These are phyloP conservation scores for Suillus luteus DNA, from an alignment of 768 basidiomycete genomes.

Conservation along the genomic window DNA sequence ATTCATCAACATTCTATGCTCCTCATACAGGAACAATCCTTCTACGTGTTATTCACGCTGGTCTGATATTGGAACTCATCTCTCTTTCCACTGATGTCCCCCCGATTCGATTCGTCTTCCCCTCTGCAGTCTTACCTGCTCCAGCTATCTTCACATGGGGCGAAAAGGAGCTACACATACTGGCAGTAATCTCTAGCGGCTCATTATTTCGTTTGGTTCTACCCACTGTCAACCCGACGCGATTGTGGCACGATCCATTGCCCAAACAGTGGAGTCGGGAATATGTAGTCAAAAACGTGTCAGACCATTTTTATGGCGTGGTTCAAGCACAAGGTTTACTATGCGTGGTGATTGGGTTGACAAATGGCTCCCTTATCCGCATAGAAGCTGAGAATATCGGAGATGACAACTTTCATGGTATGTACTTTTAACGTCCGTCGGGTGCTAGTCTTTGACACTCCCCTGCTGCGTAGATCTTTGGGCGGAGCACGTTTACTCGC, in stretches of 20 bases:
- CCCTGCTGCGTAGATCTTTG: conserved; percentile 57
- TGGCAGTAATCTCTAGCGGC: conserved; percentile 65
- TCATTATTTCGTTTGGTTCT: conserved; percentile 75
- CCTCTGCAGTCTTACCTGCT: conserved; percentile 61
- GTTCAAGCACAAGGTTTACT: conserved; percentile 71
- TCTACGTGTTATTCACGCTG: conserved; percentile 72
- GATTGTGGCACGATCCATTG: conserved; percentile 60
- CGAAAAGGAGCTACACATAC: conserved; percentile 59
- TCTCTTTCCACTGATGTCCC: conserved; percentile 67
- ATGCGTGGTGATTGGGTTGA: conserved; percentile 61
- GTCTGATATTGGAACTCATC: conserved; percentile 71
- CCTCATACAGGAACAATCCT: conserved; percentile 65
- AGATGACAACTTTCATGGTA: conserved; percentile 60
- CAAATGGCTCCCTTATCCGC: conserved; percentile 65
- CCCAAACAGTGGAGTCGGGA: conserved; percentile 64
- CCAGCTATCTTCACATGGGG: conserved; percentile 62
- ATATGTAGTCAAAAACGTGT: conserved; percentile 59
- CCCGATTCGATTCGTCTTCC: conserved; percentile 79
- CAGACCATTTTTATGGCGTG: conserved; percentile 45
- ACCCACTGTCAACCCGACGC: conserved; percentile 51
- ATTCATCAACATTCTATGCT: conserved; percentile 58
- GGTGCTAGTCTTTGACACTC: conserved; percentile 11
- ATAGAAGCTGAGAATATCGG: conserved; percentile 65
- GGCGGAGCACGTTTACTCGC: conserved; percentile 65
- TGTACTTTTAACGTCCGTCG: conserved; percentile 27